phyloP scores from a whole-genome alignment of 2,329 filamentous ascomycete species.

The Tolypocladium guangdongense region DNA sequence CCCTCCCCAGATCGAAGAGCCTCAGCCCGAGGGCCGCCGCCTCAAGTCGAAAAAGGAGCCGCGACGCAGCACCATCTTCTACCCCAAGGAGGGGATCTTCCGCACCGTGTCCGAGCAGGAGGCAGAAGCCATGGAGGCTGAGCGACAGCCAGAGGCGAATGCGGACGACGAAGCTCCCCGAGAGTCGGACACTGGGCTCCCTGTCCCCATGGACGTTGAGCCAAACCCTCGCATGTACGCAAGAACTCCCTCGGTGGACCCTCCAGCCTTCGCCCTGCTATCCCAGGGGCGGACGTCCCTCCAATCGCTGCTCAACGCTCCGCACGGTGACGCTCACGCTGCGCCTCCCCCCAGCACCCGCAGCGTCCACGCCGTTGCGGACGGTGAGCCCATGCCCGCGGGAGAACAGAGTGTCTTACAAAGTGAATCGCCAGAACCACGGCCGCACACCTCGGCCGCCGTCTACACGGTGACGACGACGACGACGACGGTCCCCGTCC shows the following conservation, averaged over 20 bases:
- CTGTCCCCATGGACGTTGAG: conserved; percentile 16
- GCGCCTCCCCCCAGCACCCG: conserved; percentile 27
- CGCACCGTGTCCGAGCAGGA: conserved; percentile 47
- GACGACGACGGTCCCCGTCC: conserved; percentile 40
- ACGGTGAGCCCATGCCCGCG: conserved; percentile 6
- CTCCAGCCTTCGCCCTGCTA: conserved; percentile 45
- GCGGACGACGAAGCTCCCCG: conserved; percentile 6
- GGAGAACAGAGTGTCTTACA: conserved; percentile 6
- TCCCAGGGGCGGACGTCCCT: conserved; percentile 45
- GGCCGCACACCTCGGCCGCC: conserved; percentile 35
- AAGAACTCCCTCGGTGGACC: conserved; percentile 51
- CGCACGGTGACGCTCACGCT: conserved; percentile 27
- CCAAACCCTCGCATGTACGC: conserved; percentile 33
- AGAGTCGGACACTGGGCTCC: conserved; percentile 8
- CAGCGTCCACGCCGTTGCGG: conserved; percentile 26
- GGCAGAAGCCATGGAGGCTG: conserved; percentile 30
- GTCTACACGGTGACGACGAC: conserved; percentile 39
- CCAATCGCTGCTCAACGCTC: conserved; percentile 49
- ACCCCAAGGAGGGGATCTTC: conserved; percentile 53
- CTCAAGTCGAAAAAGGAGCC: conserved; percentile 26
- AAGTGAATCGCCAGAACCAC: conserved; percentile 15
- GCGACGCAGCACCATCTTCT: conserved; percentile 44
- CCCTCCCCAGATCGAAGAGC: conserved; percentile 11
- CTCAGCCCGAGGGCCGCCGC: conserved; percentile 2
- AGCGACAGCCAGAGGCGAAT: conserved; percentile 13